Percentiles rank a stretch among this genome's conserved stretches.
Evolutionary conservation across 2,329 filamentous ascomycete genomes (phyloP).

Genomic region (Elsinoe australis): DNA sequence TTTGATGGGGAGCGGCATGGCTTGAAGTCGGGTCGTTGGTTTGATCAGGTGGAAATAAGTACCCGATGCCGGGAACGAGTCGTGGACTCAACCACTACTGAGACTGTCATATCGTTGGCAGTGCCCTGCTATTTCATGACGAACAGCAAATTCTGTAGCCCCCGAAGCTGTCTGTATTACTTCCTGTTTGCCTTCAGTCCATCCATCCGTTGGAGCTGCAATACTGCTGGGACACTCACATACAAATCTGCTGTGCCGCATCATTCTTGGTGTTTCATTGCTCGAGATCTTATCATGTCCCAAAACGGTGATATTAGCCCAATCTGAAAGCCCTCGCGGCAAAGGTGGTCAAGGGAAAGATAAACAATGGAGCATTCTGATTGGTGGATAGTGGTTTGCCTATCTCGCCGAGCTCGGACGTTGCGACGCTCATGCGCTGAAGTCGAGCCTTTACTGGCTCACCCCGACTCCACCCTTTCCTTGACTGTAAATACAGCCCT

Average conservation of each 20-base stretch:
- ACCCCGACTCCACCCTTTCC: background rate
- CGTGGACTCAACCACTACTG: background rate
- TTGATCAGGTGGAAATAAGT: background rate
- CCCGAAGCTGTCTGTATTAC: too few relatives aligned
- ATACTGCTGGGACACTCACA: too few relatives aligned
- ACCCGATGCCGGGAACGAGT: background rate
- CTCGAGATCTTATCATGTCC: background rate
- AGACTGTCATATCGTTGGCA: too few relatives aligned
- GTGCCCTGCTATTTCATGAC: too few relatives aligned
- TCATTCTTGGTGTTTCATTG: background rate
- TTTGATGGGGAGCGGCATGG: slow-evolving; percentile 5
- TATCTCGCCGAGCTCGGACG: slow-evolving; percentile 1
- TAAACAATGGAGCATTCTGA: slow-evolving; percentile 12
- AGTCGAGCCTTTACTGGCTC: background rate
- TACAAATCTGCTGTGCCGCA: too few relatives aligned
- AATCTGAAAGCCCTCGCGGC: background rate
- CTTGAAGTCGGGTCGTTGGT: slow-evolving; percentile 12
- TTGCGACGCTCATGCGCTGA: too few relatives aligned
- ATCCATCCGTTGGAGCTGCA: too few relatives aligned
- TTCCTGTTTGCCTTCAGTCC: too few relatives aligned
- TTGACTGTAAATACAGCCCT: too few relatives aligned
- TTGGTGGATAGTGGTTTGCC: background rate
- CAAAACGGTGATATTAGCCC: slow-evolving; percentile 1
- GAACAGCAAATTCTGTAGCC: too few relatives aligned
- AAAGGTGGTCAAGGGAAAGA: background rate